These are phyloP conservation scores for Penicillium vulpinum DNA, from an alignment of 2,329 filamentous ascomycete genomes.

Conservation along the genomic window DNA sequence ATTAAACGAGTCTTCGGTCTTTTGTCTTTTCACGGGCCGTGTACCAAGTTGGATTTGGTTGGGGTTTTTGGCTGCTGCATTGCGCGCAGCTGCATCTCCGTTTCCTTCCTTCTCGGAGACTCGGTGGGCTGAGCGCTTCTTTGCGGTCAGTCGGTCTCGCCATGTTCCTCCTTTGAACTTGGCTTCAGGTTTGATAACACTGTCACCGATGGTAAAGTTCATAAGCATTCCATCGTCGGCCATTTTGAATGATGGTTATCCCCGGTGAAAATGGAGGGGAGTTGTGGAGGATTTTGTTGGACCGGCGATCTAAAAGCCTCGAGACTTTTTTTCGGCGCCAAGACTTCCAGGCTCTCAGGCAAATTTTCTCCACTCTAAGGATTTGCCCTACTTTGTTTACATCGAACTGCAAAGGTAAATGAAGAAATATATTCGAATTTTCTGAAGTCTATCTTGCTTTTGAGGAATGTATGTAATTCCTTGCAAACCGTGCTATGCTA, in stretches of 20 bases:
- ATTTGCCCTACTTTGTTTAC: constrained; percentile 35
- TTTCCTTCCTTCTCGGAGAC: constrained; percentile 12
- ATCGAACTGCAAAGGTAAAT: constrained; percentile 1
- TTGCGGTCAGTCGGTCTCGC: constrained; percentile 82
- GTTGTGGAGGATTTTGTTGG: constrained; percentile 6
- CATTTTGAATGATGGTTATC: constrained; percentile 55
- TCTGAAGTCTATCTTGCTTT: not conserved
- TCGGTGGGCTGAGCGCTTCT: constrained; percentile 60
- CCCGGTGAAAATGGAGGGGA: constrained; percentile 1
- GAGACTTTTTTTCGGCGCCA: constrained; percentile 28
- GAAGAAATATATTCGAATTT: constrained; percentile 4
- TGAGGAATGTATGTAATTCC: not conserved
- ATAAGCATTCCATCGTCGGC: constrained; percentile 92
- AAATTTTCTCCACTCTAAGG: constrained; percentile 38
- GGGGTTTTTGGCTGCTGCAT: constrained; percentile 30
- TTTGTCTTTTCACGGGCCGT: constrained; percentile 44
- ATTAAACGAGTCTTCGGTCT: constrained; percentile 35
- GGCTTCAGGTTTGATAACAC: constrained; percentile 60
- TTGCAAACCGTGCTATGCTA: not conserved
- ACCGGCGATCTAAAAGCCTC: constrained; percentile 16
- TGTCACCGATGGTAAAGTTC: constrained; percentile 80
- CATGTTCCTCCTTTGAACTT: constrained; percentile 87
- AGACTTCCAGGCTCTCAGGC: constrained; percentile 20
- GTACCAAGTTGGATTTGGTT: constrained; percentile 36
- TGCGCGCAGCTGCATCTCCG: constrained; percentile 13